Percentiles rank a stretch among this genome's conserved stretches.
phyloP scores from a whole-genome alignment of 2,329 filamentous ascomycete species.

The Neonectria magnoliae region DNA sequence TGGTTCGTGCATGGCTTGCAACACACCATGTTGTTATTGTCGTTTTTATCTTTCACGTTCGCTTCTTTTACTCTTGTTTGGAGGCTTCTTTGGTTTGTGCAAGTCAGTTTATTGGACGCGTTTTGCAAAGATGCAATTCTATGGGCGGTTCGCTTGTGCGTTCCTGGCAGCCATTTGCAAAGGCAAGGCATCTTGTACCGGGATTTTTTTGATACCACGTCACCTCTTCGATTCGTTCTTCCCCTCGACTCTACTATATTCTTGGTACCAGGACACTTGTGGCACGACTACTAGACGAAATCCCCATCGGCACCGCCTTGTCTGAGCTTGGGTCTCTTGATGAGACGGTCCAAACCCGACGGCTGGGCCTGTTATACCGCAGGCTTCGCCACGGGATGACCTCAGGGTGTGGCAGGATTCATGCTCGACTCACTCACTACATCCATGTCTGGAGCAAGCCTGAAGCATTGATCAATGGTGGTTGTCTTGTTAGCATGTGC shows the following conservation, averaged over 20 bases:
- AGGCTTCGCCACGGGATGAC: slow-evolving; percentile 2
- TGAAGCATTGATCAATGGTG: slow-evolving; percentile 5
- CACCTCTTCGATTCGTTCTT: slow-evolving; percentile 39
- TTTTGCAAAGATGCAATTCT: slow-evolving; percentile 31
- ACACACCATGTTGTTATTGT: slow-evolving; percentile 34
- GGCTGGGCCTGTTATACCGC: not conserved
- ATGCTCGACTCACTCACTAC: not conserved
- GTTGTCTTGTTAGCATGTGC: slow-evolving; percentile 5
- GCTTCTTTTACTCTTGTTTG: slow-evolving; percentile 26
- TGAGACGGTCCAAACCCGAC: not conserved
- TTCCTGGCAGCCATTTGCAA: slow-evolving; percentile 34
- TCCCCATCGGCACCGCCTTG: not conserved
- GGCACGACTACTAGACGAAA: slow-evolving; percentile 3
- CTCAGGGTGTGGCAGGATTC: not conserved
- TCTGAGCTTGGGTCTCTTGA: slow-evolving; percentile 4
- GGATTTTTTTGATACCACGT: slow-evolving; percentile 46
- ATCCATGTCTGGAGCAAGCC: not conserved
- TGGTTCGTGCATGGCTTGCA: slow-evolving; percentile 30
- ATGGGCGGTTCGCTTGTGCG: slow-evolving; percentile 33
- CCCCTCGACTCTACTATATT: slow-evolving; percentile 27
- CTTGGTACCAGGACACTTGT: slow-evolving; percentile 6
- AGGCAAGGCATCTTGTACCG: slow-evolving; percentile 40
- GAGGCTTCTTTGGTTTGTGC: slow-evolving; percentile 33
- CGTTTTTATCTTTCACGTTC: slow-evolving; percentile 10
- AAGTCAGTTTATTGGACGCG: slow-evolving; percentile 34